Base-by-base conservation (phyloP, 805 yeast species). In the Naumovozyma dairenensis region DNA sequence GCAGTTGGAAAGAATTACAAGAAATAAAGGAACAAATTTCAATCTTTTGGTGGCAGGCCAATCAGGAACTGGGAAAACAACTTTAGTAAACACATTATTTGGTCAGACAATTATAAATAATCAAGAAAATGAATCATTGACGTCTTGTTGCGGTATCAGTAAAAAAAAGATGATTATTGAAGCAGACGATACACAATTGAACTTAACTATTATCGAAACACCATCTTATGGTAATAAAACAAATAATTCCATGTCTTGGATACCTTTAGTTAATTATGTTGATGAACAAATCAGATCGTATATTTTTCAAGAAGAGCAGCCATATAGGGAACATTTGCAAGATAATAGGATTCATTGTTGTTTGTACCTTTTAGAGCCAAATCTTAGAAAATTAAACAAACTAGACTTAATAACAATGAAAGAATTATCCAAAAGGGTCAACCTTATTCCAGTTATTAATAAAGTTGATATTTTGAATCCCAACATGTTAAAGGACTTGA, bases 31-130 rank as follows among this genome's bases (percentile, higher is more conserved):
- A 13, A 75, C 83, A 15, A 65, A 76, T 17, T 80, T 83, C 59
- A 84, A 93, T 29, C 49, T 87, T 36, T 74, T 86, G 81, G 74
- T 85, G 24, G 86, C 80, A 31, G 96, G 96, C 20, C 86, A 80
- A 57, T 67, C 80, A 32, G 96, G 96, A 3, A 66, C 82, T 33
- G 95, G 94, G 29, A 84, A 83, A 53, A 73, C 84, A 4, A 74
- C 89, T 1, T 83, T 86, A 42, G 63, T 85, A 46, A 83, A 87
- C 64, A 77, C 93, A 6, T 66, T 87, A 42, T 81, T 84, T 55
- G 77, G 79, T 29, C 9, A 20, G 10, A 20, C 9, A 7, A 7
- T 20, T 7, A 10, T 20, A 20, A 10, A 20, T 7, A 20, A 20
- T 7, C 9, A 20, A 20, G 10, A 7, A 20, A 7, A 20, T 20